phyloP scores from a whole-genome alignment of 2,329 filamentous ascomycete genomes.

The Hymenoscyphus linearis region DNA sequence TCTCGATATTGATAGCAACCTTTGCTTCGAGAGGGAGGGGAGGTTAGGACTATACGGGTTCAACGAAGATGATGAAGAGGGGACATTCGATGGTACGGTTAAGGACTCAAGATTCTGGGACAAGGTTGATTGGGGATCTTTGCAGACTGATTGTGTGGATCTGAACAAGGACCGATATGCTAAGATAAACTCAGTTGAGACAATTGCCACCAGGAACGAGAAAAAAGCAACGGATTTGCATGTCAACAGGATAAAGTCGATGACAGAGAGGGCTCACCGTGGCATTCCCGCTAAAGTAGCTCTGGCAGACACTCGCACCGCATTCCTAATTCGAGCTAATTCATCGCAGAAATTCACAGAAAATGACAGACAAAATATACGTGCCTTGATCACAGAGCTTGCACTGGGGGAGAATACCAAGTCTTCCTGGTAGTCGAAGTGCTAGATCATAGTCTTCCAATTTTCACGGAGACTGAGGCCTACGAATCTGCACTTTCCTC shows the following conservation, averaged over 20 bases:
- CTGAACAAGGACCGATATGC: conserved; percentile 61
- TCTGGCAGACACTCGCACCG: not conserved
- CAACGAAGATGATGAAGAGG: conserved; percentile 31
- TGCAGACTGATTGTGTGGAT: conserved; percentile 62
- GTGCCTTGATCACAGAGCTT: conserved; percentile 74
- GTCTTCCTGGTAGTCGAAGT: conserved; percentile 83
- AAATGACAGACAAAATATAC: conserved; percentile 74
- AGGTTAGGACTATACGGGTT: conserved; percentile 64
- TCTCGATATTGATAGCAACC: conserved; percentile 54
- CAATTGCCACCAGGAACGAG: not conserved
- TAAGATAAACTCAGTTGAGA: not conserved
- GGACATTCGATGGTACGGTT: not conserved
- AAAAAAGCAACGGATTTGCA: not conserved
- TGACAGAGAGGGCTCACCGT: not conserved
- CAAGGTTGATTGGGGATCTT: conserved; percentile 58
- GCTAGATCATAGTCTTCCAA: conserved; percentile 70
- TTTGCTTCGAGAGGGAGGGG: conserved; percentile 65
- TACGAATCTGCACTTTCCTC: conserved; percentile 66
- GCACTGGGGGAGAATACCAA: conserved; percentile 73
- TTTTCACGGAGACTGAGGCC: conserved; percentile 72
- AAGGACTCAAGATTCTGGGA: not conserved
- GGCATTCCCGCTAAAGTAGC: not conserved
- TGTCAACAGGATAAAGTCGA: not conserved
- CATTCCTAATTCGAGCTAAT: conserved; percentile 73
- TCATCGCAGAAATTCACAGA: conserved; percentile 72